Conservation (phyloP, 164 flowering plant genomes). For the Stephania japonica region DNA sequence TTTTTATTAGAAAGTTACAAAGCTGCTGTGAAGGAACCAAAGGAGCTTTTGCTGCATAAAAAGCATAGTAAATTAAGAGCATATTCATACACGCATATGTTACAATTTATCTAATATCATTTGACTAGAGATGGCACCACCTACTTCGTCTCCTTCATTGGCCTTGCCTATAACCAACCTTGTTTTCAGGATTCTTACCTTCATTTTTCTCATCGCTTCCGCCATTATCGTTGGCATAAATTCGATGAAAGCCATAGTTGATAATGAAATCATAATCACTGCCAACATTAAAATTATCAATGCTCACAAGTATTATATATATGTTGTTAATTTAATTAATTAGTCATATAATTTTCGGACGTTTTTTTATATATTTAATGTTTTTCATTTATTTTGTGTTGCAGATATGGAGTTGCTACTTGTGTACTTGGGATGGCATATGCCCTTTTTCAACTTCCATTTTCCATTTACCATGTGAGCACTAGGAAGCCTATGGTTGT, state of each 20-base stretch:
- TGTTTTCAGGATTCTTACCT: not conserved
- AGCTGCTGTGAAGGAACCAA: not conserved
- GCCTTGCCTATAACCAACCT: not conserved
- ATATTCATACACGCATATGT: no score
- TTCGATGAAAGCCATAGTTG: not conserved
- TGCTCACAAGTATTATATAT: not conserved
- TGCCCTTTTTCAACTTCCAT: conserved; percentile 14
- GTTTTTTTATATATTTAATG: not conserved
- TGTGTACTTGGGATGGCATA: conserved; percentile 11
- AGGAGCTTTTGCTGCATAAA: not conserved
- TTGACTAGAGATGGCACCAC: not conserved
- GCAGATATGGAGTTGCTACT: conserved; percentile 9
- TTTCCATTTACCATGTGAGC: conserved; percentile 11
- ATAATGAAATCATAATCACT: not conserved
- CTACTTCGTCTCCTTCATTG: not conserved
- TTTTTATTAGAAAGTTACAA: not conserved
- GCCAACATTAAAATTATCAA: not conserved
- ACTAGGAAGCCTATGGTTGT: conserved; percentile 6
- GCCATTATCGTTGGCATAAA: not conserved
- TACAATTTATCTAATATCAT: not conserved
- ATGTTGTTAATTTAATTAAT: no score
- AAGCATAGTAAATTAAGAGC: not conserved
- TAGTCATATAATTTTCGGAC: not conserved
- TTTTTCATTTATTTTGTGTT: conserved; percentile 2
- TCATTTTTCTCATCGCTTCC: not conserved